Evolutionary conservation across 257 asterid species (phyloP), one percentile per base, ranked within the genome.

Genomic region (Plantago major): DNA sequence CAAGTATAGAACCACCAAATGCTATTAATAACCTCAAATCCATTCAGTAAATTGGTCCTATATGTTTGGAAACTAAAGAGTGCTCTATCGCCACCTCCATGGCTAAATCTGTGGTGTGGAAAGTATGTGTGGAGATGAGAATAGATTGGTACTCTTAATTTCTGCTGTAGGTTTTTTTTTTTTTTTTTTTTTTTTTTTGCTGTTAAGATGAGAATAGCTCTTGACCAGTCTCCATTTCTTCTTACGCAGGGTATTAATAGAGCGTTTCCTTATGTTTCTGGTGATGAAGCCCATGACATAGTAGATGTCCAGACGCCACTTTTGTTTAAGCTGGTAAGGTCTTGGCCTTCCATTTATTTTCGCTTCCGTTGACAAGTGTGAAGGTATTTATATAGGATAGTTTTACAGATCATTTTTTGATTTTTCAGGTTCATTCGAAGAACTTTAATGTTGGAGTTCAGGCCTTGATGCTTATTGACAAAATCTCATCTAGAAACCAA

Each of bases 391-490:
- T 68, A 51, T 42, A n/a, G 33, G 43, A 59, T 54, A 33, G 28
- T 58, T 22, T 22, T 22, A 22, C 26, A 22, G 37, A 38, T 52
- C 37, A 52, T 52, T 52, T 53, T 57, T 51, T 76, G 50, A 53
- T 68, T 57, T 52, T 55, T 60, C 78, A 92, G 99, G 99, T 85
- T 74, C 97, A 93, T 71, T 93, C 99, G 11, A 89, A 69, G 81
- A 93, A 87, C 82, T 89, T 93, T 73, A 93, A 93, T 50, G 89
- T 93, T 69, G 99, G 97, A 72, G 91, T 93, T 75, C 97, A 93
- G 79, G 97, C 99, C 62, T 66, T 93, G 64, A 84, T 93, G 95
- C 96, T 89, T 73, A 96, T 93, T 49, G 96, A 89, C 75, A 93
- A 93, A 78, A 89, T 93, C 69, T 85, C 99, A 33, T 81, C 97